Evolutionary conservation across 108 stramenopile species (phyloP).

Genomic region (Tribonema minus): DNA sequence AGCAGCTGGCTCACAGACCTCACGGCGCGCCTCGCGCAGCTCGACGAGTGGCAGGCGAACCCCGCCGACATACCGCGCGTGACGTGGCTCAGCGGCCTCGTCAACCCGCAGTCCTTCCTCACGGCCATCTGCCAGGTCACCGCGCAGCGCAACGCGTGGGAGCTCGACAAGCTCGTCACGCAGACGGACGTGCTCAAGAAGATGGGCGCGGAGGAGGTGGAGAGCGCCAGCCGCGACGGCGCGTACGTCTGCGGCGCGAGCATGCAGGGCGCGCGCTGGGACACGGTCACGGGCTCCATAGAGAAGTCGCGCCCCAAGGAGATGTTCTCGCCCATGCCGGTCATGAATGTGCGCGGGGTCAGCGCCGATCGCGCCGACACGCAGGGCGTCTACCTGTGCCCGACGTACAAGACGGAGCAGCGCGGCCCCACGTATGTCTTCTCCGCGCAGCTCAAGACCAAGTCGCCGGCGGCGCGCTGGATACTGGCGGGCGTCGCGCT

Average conservation of each 20-base stretch:
- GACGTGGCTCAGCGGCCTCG: slow-evolving; percentile 74
- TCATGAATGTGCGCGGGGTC: slow-evolving; percentile 75
- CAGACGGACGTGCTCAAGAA: slow-evolving; percentile 78
- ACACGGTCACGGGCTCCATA: slow-evolving; percentile 52
- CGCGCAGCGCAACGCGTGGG: slow-evolving; percentile 74
- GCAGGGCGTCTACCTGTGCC: slow-evolving; percentile 71
- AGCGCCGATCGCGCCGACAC: slow-evolving; percentile 71
- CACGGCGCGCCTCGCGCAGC: slow-evolving; percentile 62
- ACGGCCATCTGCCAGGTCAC: slow-evolving; percentile 78
- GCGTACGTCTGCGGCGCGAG: slow-evolving; percentile 70
- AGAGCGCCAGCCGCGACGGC: slow-evolving; percentile 69
- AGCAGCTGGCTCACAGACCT: slow-evolving; percentile 70
- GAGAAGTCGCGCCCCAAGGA: slow-evolving; percentile 76
- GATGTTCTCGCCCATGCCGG: slow-evolving; percentile 77
- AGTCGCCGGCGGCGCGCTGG: slow-evolving; percentile 70
- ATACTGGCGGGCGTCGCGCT: slow-evolving; percentile 72
- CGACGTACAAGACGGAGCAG: slow-evolving; percentile 71
- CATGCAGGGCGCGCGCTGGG: slow-evolving; percentile 82
- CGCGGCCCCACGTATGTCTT: slow-evolving; percentile 78
- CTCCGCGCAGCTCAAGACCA: slow-evolving; percentile 74
- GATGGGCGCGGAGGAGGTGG: slow-evolving; percentile 65
- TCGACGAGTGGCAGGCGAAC: slow-evolving; percentile 79
- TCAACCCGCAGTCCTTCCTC: slow-evolving; percentile 80
- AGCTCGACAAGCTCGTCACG: slow-evolving; percentile 78
- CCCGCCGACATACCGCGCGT: slow-evolving; percentile 71